A percentile compares a stretch with the other conserved stretches of the same genome.
phyloP scores from a whole-genome alignment of 768 basidiomycete genomes.

The Tricholoma sp. region DNA sequence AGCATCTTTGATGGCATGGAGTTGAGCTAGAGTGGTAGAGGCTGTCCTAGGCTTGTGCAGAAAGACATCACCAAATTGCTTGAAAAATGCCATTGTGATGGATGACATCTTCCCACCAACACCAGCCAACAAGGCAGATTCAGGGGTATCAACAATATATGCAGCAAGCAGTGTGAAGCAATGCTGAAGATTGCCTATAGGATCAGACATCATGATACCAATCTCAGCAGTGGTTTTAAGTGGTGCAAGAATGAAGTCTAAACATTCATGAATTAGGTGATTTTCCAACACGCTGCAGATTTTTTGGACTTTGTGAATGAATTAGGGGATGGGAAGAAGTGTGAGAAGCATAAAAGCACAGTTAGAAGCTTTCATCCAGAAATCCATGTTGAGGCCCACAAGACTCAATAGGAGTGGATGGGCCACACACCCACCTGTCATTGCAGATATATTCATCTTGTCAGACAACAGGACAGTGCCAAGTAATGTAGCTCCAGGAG shows the following conservation, averaged over 20 bases:
- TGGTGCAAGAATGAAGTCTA: not conserved
- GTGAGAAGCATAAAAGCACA: conserved; percentile 13
- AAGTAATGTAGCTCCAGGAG: conserved; percentile 3
- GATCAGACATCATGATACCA: conserved; percentile 15
- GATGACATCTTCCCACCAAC: conserved; percentile 23
- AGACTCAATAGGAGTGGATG: conserved; percentile 12
- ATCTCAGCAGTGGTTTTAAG: conserved; percentile 14
- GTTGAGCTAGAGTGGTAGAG: conserved; percentile 11
- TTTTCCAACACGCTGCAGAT: conserved; percentile 16
- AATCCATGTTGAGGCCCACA: conserved; percentile 1
- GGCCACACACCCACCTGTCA: conserved; percentile 8
- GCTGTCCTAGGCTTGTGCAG: conserved; percentile 17
- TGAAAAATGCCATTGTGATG: conserved; percentile 20
- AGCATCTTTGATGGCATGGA: conserved; percentile 3
- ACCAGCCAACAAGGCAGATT: conserved; percentile 23
- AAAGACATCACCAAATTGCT: conserved; percentile 24
- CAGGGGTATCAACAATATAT: conserved; percentile 26
- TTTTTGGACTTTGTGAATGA: not conserved
- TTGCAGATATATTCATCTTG: conserved; percentile 12
- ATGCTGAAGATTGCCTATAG: conserved; percentile 7
- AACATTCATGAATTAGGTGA: conserved; percentile 12
- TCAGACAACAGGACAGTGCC: conserved; percentile 14
- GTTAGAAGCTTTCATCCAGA: conserved; percentile 7
- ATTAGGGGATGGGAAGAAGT: conserved; percentile 16
- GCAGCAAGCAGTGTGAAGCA: conserved; percentile 15